Conservation (phyloP, 345 rosid genomes). For the Euclidium syriacum region DNA sequence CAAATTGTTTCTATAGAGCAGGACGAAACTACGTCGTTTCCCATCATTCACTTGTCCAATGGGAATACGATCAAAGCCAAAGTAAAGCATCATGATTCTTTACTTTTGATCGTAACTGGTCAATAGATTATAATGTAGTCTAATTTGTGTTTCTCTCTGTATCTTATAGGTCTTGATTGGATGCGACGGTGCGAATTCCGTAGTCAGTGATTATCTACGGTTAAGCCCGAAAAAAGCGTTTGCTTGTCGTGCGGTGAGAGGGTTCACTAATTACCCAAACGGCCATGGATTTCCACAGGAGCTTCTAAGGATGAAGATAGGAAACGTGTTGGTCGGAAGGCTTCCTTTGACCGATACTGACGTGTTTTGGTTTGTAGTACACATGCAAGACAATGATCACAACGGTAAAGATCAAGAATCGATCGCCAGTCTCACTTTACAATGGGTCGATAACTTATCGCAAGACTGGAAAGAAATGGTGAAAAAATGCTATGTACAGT, state of each 20-base stretch:
- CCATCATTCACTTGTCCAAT: conserved; percentile 14
- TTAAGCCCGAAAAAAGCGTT: conserved; percentile 32
- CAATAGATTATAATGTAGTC: background rate
- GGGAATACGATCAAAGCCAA: conserved; percentile 28
- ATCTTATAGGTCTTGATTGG: conserved; percentile 39
- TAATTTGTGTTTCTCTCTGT: background rate
- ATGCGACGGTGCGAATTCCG: conserved; percentile 52
- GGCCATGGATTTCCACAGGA: conserved; percentile 39
- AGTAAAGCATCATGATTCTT: conserved; percentile 8
- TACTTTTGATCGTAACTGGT: too few relatives aligned
- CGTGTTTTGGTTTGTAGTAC: conserved; percentile 38
- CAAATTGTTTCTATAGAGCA: conserved; percentile 12
- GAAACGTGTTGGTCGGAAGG: conserved; percentile 25
- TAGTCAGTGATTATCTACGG: conserved; percentile 37
- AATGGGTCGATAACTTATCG: conserved; percentile 33
- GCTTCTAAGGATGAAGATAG: conserved; percentile 16
- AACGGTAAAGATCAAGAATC: conserved; percentile 29
- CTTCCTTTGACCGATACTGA: conserved; percentile 31
- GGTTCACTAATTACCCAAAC: conserved; percentile 37
- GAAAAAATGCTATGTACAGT: conserved; percentile 25
- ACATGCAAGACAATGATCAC: conserved; percentile 19
- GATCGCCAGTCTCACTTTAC: conserved; percentile 18
- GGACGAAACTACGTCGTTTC: conserved; percentile 22
- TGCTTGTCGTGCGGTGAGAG: conserved; percentile 36
- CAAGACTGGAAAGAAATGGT: conserved; percentile 41